Base-by-base conservation (phyloP, 306 rosid genomes). In the Abrus pulchellus region DNA sequence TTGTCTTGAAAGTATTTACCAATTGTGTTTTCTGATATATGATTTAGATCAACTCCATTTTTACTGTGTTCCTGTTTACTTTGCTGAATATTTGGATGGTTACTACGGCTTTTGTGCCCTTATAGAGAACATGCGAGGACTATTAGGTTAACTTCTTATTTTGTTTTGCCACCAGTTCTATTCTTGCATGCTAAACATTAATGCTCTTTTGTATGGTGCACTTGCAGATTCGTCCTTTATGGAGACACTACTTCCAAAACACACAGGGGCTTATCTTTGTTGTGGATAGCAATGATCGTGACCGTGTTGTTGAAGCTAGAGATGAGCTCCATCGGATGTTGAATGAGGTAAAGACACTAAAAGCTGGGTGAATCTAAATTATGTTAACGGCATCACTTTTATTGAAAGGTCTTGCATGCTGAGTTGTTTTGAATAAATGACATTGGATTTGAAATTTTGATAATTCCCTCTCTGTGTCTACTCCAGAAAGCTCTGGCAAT, bases 231-330 rank as follows among this genome's bases (percentile, higher is more conserved):
- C 86, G 79, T 48, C 86, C 86, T 49, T 71, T 76, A 59, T 83
- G 86, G 86, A 83, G 86, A 62, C 82, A 83, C 82, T 83, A 83
- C 82, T 83, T 83, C 82, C 86, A 83, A 61, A 83, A 83, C 60
- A 83, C 86, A 1, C 86, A 82, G 54, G 86, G 86, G 53, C 86
- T 83, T 70, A 83, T 83, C 82, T 83, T 83, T 83, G 86, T 83
- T 28, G 82, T 83, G 34, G 86, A 83, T 49, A 83, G 86, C 82
- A 83, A 83, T 61, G 86, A 83, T 52, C 78, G 86, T 38, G 86
- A 83, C 44, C 86, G 86, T 83, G 86, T 83, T 76, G 82, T 62
- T 70, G 82, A 82, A 77, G 85, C 85, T 41, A 75, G 85, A 75
- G 85, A 82, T 59, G 85, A 82, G 68, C 80, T 82, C 69, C 86